phyloP scores from a whole-genome alignment of 495 filamentous ascomycete species.

The Elaphomyces granulatus region DNA sequence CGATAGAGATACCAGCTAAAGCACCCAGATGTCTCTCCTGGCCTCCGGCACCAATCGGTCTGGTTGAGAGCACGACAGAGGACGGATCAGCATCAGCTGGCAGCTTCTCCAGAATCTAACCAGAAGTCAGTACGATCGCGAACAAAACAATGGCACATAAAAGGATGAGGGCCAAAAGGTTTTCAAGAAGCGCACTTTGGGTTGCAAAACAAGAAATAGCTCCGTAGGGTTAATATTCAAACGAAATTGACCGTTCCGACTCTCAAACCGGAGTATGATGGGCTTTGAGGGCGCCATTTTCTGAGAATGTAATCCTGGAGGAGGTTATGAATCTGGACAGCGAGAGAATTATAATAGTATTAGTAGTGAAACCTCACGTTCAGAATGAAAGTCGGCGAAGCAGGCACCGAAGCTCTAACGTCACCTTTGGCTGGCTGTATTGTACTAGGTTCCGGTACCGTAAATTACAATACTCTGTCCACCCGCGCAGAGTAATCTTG shows the following conservation, averaged over 20 bases:
- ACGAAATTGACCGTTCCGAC: constrained; percentile 42
- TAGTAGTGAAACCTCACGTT: no score
- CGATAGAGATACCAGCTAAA: constrained; percentile 51
- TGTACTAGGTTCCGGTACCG: no score
- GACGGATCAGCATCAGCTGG: constrained; percentile 56
- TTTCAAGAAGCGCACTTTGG: constrained; percentile 23
- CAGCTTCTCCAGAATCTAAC: constrained; percentile 46
- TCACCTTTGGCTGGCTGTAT: no score
- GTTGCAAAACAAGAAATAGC: constrained; percentile 30
- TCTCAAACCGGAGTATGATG: constrained; percentile 39
- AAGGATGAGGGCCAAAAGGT: not conserved
- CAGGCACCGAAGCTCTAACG: no score
- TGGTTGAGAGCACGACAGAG: constrained; percentile 68
- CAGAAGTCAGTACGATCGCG: not conserved
- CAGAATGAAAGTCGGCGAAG: no score
- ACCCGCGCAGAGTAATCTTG: no score
- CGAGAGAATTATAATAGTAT: no score
- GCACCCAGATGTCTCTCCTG: constrained; percentile 55
- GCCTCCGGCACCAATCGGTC: constrained; percentile 55
- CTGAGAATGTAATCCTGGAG: no score
- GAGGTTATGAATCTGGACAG: no score
- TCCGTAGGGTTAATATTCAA: constrained; percentile 33
- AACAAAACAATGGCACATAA: not conserved
- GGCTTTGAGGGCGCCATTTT: constrained; percentile 29
- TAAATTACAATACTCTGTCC: no score